Evolutionary conservation across 2,329 filamentous ascomycete species (phyloP), one percentile per base, ranked within the genome.

Genomic region (Stemphylium vesicarium): DNA sequence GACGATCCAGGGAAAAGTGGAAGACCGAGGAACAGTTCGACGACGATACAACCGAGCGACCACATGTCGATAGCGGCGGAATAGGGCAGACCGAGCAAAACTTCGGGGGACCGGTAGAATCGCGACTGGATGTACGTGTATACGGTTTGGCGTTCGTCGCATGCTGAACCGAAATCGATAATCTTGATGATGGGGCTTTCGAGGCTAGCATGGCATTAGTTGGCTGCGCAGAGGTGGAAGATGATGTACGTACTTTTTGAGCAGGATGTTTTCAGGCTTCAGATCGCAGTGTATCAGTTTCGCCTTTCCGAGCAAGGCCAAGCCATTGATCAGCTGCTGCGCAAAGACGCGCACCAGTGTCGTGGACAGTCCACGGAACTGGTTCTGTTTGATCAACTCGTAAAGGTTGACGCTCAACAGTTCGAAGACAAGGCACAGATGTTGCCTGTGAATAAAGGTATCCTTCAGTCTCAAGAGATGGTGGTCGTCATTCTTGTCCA

Each of bases 171-270:
- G 73, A 99, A 99, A 82, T 99, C 95, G 75, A 99, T 99, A 70
- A 99, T 97, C 77, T 99, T 99, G 84, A 99, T 99, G 65, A 99
- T 98, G 3, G 95, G 95, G 69, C 94, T 98, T 76, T 99, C 95
- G 37, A 99, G 86, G 73, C 86, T 88, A 60, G 31, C 24, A 15
- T 48, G 55, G 48, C 15, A 35, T 64, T 45, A 72, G 63, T 20
- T 33, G 13, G 31, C n/a, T 46, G 12, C 16, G 13, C 18, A 24
- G 20, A 42, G 4, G 31, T 24, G 11, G 24, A 35, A 20, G 32
- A 6, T 12, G 13, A 8, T 8, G 18, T 11, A 78, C 81, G 68
- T 67, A 87, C 85, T 99, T 99, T 78, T 99, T 99, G 49, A 99
- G 82, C 38, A 99, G 79, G 53, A 99, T 99, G 68, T 99, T 99